A percentile compares a stretch with the other conserved stretches of the same genome.
Conservation (phyloP, 1,284 basidiomycete genomes). For the Leucoagaricus sp. region DNA sequence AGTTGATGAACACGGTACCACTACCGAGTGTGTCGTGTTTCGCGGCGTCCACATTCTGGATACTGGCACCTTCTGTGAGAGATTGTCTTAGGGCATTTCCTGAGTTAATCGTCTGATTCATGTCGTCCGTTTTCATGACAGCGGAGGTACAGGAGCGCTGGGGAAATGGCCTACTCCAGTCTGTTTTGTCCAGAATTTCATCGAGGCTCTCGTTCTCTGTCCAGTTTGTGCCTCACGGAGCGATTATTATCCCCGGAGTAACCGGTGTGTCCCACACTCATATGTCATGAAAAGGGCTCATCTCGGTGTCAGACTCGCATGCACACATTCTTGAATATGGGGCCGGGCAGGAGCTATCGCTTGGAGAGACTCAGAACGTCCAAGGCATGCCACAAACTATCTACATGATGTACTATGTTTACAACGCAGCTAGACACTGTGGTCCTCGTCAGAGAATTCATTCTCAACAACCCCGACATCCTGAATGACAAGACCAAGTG, state of each 20-base stretch:
- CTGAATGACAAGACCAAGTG: constrained; percentile 57
- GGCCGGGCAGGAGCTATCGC: constrained; percentile 59
- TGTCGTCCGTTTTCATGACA: constrained; percentile 23
- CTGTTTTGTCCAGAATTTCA: constrained; percentile 14
- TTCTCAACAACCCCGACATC: constrained; percentile 58
- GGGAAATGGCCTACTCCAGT: constrained; percentile 22
- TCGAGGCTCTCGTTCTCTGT: constrained; percentile 32
- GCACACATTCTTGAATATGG: constrained; percentile 80
- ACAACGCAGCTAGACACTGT: constrained; percentile 54
- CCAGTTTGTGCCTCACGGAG: constrained; percentile 51
- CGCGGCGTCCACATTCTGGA: constrained; percentile 49
- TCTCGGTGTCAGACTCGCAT: constrained; percentile 66
- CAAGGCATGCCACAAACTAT: constrained; percentile 40
- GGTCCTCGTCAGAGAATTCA: constrained; percentile 62
- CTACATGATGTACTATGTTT: neutral
- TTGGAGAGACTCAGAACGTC: constrained; percentile 65
- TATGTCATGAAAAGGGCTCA: too few relatives aligned
- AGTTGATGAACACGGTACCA: constrained; percentile 51
- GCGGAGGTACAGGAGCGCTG: constrained; percentile 48
- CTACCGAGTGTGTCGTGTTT: constrained; percentile 62
- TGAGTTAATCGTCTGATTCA: neutral
- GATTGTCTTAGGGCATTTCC: neutral
- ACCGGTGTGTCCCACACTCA: constrained; percentile 58
- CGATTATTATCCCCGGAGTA: constrained; percentile 67
- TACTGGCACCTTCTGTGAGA: constrained; percentile 57